These are phyloP conservation scores for Puccinia triticina DNA, from an alignment of 1,284 basidiomycete species.

Conservation along the genomic window DNA sequence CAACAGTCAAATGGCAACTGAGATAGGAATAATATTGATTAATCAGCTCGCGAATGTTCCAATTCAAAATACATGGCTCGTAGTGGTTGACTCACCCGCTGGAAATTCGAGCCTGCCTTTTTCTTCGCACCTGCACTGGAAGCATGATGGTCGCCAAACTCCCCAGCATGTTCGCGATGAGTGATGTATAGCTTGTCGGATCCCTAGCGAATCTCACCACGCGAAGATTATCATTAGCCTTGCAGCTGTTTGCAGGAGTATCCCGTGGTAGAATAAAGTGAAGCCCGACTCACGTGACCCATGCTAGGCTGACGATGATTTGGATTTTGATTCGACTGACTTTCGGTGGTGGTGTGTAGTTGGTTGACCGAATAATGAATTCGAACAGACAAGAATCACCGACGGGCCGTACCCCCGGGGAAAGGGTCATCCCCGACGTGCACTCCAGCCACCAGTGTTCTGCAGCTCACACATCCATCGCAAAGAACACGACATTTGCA, in stretches of 20 bases:
- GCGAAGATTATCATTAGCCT: neutral
- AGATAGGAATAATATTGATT: constrained; percentile 60
- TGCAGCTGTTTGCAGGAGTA: neutral
- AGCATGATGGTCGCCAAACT: constrained; percentile 63
- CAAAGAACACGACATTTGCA: no score
- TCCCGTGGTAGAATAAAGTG: neutral
- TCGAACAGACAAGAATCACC: no score
- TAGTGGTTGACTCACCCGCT: constrained; percentile 36
- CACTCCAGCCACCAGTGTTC: no score
- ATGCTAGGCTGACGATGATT: neutral
- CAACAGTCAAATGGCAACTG: constrained; percentile 82
- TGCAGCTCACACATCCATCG: no score
- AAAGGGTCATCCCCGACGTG: neutral
- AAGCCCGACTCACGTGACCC: constrained; percentile 2
- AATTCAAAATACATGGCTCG: neutral
- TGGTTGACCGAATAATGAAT: no score
- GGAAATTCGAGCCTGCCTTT: constrained; percentile 38
- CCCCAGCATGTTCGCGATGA: constrained; percentile 77
- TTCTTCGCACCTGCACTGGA: constrained; percentile 50
- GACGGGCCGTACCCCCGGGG: no score
- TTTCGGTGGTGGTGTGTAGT: no score
- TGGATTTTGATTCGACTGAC: no score
- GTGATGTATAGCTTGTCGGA: constrained; percentile 72
- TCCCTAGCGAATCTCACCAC: constrained; percentile 21
- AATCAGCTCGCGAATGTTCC: neutral